Evolutionary conservation across 148 eudicot genomes (phyloP).

Genomic region (Mesembryanthemum crystallinum): DNA sequence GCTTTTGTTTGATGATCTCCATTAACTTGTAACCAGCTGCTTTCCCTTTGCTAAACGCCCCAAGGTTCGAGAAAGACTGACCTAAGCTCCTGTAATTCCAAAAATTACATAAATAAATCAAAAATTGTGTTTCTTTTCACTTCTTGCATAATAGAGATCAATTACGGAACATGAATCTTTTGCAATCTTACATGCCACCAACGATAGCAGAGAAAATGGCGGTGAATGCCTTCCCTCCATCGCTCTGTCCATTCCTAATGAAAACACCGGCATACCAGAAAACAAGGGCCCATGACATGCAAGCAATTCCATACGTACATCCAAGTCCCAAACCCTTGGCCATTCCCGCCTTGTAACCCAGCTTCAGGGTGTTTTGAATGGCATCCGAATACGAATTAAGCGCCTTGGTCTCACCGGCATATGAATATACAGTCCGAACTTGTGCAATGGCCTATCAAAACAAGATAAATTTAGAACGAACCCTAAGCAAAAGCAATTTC

Average conservation of each 20-base stretch:
- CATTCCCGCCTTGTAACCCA: slow-evolving; percentile 99
- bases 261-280: slow-evolving; percentile 99
- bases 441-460: slow-evolving; percentile 86
- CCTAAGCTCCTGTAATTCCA: slow-evolving; percentile 82
- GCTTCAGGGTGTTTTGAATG: slow-evolving; percentile 84
- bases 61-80: slow-evolving; percentile 96
- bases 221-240: slow-evolving; percentile 98
- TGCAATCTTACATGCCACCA: slow-evolving; percentile 93
- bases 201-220: slow-evolving; percentile 99
- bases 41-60: slow-evolving; percentile 99
- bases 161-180: neutral
- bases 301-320: slow-evolving; percentile 97
- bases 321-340: slow-evolving; percentile 98
- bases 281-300: slow-evolving; percentile 99
- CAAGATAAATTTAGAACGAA: neutral
- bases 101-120: neutral
- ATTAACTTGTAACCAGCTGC: slow-evolving; percentile 93
- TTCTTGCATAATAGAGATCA: slow-evolving; percentile 1
- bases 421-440: slow-evolving; percentile 96
- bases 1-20: slow-evolving; percentile 95
- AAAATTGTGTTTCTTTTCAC: neutral
- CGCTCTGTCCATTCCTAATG: slow-evolving; percentile 94
- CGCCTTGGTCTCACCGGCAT: slow-evolving; percentile 89
- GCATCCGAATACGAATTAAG: slow-evolving; percentile 89
- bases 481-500: neutral